Percentiles rank a stretch among this genome's conserved stretches.
These are phyloP conservation scores for Rhododendron ferrugineum DNA, from an alignment of 148 eudicot genomes.

Conservation along the genomic window DNA sequence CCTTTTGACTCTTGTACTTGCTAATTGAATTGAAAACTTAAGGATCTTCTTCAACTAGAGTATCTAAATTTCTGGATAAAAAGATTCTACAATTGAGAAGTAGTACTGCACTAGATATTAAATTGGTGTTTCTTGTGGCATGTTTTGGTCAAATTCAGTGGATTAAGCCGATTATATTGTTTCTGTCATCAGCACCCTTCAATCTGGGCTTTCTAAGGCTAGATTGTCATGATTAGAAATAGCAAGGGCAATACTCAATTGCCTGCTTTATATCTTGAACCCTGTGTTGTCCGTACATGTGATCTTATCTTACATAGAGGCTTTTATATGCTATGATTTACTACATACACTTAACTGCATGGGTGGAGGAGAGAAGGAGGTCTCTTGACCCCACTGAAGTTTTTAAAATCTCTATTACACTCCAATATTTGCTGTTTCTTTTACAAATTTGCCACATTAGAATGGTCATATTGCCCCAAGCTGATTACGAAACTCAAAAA, in stretches of 20 bases:
- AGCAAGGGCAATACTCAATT: background rate
- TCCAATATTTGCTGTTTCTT: background rate
- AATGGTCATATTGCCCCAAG: background rate
- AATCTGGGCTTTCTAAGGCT: background rate
- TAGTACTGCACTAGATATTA: background rate
- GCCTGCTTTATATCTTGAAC: background rate
- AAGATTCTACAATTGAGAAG: background rate
- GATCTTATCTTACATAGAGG: background rate
- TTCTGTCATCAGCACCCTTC: background rate
- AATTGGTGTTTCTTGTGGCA: background rate
- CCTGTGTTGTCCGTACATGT: background rate
- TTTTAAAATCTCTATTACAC: background rate
- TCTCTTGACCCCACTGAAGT: too few relatives aligned
- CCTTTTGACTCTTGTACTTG: background rate
- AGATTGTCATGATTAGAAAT: background rate
- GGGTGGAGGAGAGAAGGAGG: too few relatives aligned
- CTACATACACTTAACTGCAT: background rate
- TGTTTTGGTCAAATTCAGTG: background rate
- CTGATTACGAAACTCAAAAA: background rate
- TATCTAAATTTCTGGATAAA: background rate
- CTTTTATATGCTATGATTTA: background rate
- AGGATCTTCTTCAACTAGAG: background rate
- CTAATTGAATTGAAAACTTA: background rate
- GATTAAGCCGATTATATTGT: background rate
- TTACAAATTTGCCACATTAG: background rate